A percentile compares a stretch with the other conserved stretches of the same genome.
These are phyloP conservation scores for Neolentinus lepideus DNA, from an alignment of 1,284 basidiomycete species.

Conservation along the genomic window DNA sequence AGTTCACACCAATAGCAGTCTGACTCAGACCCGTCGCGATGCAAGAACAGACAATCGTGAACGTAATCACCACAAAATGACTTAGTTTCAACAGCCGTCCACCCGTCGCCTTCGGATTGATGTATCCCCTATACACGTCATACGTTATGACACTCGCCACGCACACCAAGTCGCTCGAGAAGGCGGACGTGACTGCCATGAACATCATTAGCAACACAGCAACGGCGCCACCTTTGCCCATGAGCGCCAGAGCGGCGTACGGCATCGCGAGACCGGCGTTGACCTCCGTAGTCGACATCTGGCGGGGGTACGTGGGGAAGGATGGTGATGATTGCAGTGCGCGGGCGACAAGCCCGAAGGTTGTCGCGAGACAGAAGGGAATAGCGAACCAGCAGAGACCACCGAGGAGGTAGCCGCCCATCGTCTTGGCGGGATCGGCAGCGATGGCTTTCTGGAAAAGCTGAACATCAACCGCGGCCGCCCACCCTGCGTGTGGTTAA, in stretches of 20 bases:
- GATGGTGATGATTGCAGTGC: slow-evolving; percentile 16
- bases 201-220: slow-evolving; percentile 27
- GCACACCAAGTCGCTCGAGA: slow-evolving; percentile 15
- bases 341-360: slow-evolving; percentile 31
- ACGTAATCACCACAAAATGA: slow-evolving; percentile 35
- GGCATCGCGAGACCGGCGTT: slow-evolving; percentile 21
- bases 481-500: slow-evolving; percentile 4
- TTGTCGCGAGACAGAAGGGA: slow-evolving; percentile 32
- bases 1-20: slow-evolving; percentile 9
- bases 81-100: slow-evolving; percentile 22
- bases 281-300: slow-evolving; percentile 4
- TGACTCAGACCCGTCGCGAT: slow-evolving; percentile 19
- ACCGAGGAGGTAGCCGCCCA: slow-evolving; percentile 26
- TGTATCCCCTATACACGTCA: slow-evolving; percentile 35
- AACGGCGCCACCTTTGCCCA: slow-evolving; percentile 24
- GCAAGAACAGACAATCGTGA: slow-evolving; percentile 25
- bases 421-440: slow-evolving; percentile 20
- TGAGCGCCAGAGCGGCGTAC: slow-evolving; percentile 21
- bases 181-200: slow-evolving; percentile 35
- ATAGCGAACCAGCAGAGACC: slow-evolving; percentile 32
- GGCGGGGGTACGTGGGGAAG: slow-evolving; percentile 6
- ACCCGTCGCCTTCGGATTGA: slow-evolving; percentile 27
- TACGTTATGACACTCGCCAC: slow-evolving; percentile 26
- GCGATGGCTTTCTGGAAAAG: slow-evolving; percentile 21
- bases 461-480: slow-evolving; percentile 7